A percentile compares a stretch with the other conserved stretches of the same genome.
phyloP scores from a whole-genome alignment of 108 stramenopile genomes.

The Cyclotella baltica region DNA sequence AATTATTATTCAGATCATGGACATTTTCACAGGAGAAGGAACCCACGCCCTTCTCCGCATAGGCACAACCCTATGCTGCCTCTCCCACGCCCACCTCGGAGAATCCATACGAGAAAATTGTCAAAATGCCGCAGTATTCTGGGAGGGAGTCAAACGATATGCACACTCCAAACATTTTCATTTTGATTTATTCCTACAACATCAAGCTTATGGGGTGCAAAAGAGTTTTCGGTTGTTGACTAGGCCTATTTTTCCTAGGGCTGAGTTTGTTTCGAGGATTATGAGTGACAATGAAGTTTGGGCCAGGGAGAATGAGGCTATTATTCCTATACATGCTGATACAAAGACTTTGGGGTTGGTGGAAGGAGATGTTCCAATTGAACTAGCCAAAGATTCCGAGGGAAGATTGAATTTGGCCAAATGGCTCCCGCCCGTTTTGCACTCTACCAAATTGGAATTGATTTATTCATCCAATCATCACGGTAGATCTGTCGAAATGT shows the following conservation, averaged over 20 bases:
- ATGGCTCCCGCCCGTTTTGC: conserved; percentile 52
- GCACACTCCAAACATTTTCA: conserved; percentile 51
- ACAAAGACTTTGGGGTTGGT: conserved; percentile 45
- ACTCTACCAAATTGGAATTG: conserved; percentile 54
- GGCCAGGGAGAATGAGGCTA: conserved; percentile 42
- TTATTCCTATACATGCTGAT: conserved; percentile 34
- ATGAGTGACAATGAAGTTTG: conserved; percentile 49
- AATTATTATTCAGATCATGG: conserved; percentile 55
- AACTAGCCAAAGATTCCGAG: conserved; percentile 38
- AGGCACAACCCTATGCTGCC: conserved; percentile 51
- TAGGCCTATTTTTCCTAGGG: conserved; percentile 46
- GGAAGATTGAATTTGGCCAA: conserved; percentile 41
- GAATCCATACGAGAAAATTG: conserved; percentile 43
- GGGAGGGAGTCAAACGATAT: conserved; percentile 48
- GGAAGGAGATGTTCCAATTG: conserved; percentile 41
- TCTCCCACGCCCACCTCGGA: conserved; percentile 50
- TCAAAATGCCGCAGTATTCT: conserved; percentile 47
- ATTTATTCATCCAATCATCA: conserved; percentile 57
- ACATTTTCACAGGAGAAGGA: conserved; percentile 53
- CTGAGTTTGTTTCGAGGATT: conserved; percentile 38
- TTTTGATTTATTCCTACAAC: conserved; percentile 38
- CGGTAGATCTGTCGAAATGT: conserved; percentile 52
- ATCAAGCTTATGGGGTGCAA: conserved; percentile 47
- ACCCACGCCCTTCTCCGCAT: conserved; percentile 50
- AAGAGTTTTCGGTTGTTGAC: conserved; percentile 30